A percentile compares a stretch with the other conserved stretches of the same genome.
phyloP scores from a whole-genome alignment of 139 green algal genomes.

The Astrephomene gubernaculifera region DNA sequence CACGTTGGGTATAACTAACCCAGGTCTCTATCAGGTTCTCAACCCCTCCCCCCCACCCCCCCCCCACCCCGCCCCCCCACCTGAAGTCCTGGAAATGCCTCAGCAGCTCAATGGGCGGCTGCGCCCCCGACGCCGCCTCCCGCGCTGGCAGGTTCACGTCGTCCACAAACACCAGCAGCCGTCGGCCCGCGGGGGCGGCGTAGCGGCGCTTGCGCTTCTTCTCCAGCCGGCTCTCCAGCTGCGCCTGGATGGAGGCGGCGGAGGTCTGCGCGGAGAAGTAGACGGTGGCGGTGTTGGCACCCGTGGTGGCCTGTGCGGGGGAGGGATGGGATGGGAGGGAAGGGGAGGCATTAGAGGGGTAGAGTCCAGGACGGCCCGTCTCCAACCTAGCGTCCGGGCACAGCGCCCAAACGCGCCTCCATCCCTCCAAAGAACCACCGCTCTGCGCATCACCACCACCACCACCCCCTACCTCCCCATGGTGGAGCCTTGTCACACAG shows the following conservation, averaged over 20 bases:
- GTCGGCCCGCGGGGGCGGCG: slow-evolving; percentile 59
- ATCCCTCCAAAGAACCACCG: too few relatives aligned
- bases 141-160: slow-evolving; percentile 88
- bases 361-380: too few relatives aligned
- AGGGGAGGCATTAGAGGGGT: background rate
- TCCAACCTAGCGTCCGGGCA: too few relatives aligned
- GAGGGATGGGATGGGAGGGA: too few relatives aligned
- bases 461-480: too few relatives aligned
- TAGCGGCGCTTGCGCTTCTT: slow-evolving; percentile 76
- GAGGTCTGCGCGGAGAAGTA: slow-evolving; percentile 82
- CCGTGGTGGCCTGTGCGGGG: slow-evolving; percentile 4
- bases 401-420: too few relatives aligned
- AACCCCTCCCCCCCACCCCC: background rate
- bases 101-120: slow-evolving; percentile 88
- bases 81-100: slow-evolving; percentile 83
- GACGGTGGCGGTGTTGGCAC: slow-evolving; percentile 29
- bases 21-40: background rate
- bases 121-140: slow-evolving; percentile 76
- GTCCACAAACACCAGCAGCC: slow-evolving; percentile 88
- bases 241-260: slow-evolving; percentile 41
- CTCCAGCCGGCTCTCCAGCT: slow-evolving; percentile 82
- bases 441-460: too few relatives aligned
- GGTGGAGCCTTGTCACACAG: too few relatives aligned
- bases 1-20: background rate
- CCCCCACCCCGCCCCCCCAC: slow-evolving; percentile 32